Evolutionary conservation across 2,329 filamentous ascomycete genomes (phyloP), one percentile per base, ranked within the genome.

Genomic region (Fusarium vanettenii): DNA sequence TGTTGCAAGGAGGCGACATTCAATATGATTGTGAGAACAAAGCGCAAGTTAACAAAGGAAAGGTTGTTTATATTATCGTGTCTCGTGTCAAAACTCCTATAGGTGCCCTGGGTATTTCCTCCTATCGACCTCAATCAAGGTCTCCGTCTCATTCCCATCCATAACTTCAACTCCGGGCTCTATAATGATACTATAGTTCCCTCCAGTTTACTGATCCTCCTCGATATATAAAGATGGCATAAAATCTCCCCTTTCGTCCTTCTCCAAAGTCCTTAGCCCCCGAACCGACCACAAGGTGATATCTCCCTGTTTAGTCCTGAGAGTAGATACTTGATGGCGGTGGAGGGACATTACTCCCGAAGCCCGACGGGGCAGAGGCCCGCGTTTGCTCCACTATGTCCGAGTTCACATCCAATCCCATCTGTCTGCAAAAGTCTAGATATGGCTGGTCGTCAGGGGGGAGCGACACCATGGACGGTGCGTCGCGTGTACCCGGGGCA

Each of bases 371-470:
- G 43, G 20, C 43, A 45, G 43, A 25, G 20, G 43, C 13, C 11
- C 11, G 50, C 50, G n/a, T 31, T 31, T 31, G 48, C 18, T 20
- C n/a, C 6, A 31, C 10, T 4, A 31, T 8, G 6, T n/a, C 4
- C 13, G n/a, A 52, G 16, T 27, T 37, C 13, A 37, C 33, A 14
- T 27, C 25, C 27, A 75, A 8, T 8, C 63, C 62, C 48, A 33
- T 56, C 62, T 16, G 20, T 31, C 66, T 33, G 33, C 72, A 75
- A 14, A 75, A 75, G n/a, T 56, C 66, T 11, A 67, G 14, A 29
- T 75, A 67, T 37, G 72, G 71, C 39, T 27, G 27, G 13, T 70
- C 9, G 10, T 61, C 66, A 27, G 66, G 57, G 45, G 22, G 25
- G 3, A 33, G 5, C 4, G 66, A 67, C 13, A 62, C 66, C 20